Evolutionary conservation across 176 grass and related monocot species (phyloP), one percentile per base, ranked within the genome.

Genomic region (Oryza rufipogon): DNA sequence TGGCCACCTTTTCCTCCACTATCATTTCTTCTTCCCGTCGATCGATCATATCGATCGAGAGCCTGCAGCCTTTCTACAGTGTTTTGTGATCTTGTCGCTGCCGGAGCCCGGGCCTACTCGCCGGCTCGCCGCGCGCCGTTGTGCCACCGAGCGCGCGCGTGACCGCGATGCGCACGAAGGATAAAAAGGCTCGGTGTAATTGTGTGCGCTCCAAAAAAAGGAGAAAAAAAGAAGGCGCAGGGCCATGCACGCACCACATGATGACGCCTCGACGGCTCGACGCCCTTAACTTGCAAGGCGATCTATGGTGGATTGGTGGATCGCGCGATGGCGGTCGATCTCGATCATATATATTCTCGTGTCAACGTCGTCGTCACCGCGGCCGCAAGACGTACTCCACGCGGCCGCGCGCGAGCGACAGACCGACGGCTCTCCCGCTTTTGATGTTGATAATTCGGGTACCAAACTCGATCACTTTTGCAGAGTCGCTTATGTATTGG

Each of bases 371-470:
- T 56, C 51, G 56, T 61, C 56, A 22, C 19, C 45, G 26, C 22
- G 42, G 33, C 51, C 25, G 22, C 69, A 52, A 32, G 80, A 73
- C 42, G 42, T 45, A 45, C 60, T 46, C 68, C 80, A 73, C 69
- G 80, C 80, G 71, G 51, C 4, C 5, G 51, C 15, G 51, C 15
- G 49, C 49, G 49, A 52, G 15, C 49, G 49, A 52, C 11, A 49
- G 13, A 0, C 11, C 51, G 51, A 56, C 16, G 3, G 54, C 54
- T 58, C 54, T 58, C 45, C 71, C 6, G 44, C 10, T 11, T 63
- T 22, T 63, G 58, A 23, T 3, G 20, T 26, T 26, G 67, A 69
- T 42, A 68, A 39, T 49, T 66, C 63, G 10, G 22, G 48, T 45
- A 32, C 45, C 85, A 25, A 66, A 20, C 67, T 36, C 11, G 5